Evolutionary conservation across 768 basidiomycete genomes (phyloP).

Genomic region (Exidia glandulosa): DNA sequence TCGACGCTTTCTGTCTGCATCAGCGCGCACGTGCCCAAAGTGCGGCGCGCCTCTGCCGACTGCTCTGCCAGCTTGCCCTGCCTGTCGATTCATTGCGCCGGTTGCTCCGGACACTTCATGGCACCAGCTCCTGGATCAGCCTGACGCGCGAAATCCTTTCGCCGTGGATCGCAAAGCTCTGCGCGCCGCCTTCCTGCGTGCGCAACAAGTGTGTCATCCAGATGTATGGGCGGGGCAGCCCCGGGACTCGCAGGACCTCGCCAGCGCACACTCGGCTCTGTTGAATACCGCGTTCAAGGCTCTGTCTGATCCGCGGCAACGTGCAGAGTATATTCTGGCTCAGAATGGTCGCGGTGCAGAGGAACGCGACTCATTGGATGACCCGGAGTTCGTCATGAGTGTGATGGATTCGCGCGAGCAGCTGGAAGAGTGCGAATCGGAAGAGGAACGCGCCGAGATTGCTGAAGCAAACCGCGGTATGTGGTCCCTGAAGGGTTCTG

Average conservation of each 20-base stretch:
- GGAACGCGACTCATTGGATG: slow-evolving; percentile 65
- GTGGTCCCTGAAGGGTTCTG: slow-evolving; percentile 15
- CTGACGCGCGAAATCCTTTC: slow-evolving; percentile 57
- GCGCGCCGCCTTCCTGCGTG: slow-evolving; percentile 53
- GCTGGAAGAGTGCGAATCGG: slow-evolving; percentile 51
- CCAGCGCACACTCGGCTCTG: slow-evolving; percentile 56
- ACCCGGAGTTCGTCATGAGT: slow-evolving; percentile 58
- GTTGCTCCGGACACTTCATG: slow-evolving; percentile 45
- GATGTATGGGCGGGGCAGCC: slow-evolving; percentile 71
- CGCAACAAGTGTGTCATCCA: slow-evolving; percentile 75
- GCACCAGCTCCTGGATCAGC: slow-evolving; percentile 59
- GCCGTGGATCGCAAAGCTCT: slow-evolving; percentile 48
- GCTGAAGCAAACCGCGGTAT: slow-evolving; percentile 44
- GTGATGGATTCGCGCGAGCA: slow-evolving; percentile 72
- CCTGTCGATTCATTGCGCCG: slow-evolving; percentile 57
- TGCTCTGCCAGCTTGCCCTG: slow-evolving; percentile 59
- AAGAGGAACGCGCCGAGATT: slow-evolving; percentile 39
- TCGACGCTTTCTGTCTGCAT: background rate
- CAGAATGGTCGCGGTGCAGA: slow-evolving; percentile 44
- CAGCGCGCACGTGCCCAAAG: slow-evolving; percentile 38
- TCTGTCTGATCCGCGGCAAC: slow-evolving; percentile 57
- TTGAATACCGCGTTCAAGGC: slow-evolving; percentile 78
- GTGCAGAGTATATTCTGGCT: slow-evolving; percentile 73
- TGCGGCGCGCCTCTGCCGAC: slow-evolving; percentile 53
- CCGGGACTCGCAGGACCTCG: slow-evolving; percentile 47